Evolutionary conservation across 306 rosid species (phyloP).

Genomic region (Luffa acutangula): DNA sequence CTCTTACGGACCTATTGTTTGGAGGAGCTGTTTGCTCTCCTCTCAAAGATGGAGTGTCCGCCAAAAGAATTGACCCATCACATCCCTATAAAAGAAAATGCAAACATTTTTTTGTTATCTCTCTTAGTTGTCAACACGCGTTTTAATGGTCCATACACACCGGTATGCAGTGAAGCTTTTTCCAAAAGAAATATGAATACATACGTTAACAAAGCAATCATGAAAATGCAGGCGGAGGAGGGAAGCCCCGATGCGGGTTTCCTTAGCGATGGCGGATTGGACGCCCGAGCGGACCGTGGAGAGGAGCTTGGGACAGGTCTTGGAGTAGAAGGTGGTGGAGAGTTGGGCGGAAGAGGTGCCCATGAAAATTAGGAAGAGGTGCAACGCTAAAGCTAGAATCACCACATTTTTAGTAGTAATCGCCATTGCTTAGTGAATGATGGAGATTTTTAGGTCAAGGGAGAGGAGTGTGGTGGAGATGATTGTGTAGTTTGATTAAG

Average conservation of each 20-base stretch:
- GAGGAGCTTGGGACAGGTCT: conserved; percentile 47
- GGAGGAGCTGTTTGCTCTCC: conserved; percentile 75
- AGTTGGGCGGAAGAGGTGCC: conserved; percentile 38
- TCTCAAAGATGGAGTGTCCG: conserved; percentile 35
- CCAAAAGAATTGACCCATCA: conserved; percentile 68
- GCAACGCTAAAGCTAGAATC: neutral
- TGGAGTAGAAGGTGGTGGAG: conserved; percentile 33
- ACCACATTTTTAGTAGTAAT: neutral
- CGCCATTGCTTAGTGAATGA: neutral
- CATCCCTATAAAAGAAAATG: conserved; percentile 44
- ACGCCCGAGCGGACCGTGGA: conserved; percentile 30
- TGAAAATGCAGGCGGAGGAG: conserved; percentile 75
- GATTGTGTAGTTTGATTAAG: neutral
- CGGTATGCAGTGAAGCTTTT: too few relatives aligned
- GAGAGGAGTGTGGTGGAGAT: conserved; percentile 1
- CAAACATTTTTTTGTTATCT: too few relatives aligned
- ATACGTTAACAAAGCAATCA: conserved; percentile 76
- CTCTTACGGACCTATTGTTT: conserved; percentile 44
- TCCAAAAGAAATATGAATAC: too few relatives aligned
- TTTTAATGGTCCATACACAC: too few relatives aligned
- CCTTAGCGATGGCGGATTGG: conserved; percentile 38
- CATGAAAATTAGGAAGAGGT: neutral
- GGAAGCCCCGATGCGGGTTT: conserved; percentile 67
- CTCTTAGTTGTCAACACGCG: too few relatives aligned
- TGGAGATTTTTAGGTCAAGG: neutral